Conservation (phyloP, 139 green algal genomes). For the Haematococcus sp. region DNA sequence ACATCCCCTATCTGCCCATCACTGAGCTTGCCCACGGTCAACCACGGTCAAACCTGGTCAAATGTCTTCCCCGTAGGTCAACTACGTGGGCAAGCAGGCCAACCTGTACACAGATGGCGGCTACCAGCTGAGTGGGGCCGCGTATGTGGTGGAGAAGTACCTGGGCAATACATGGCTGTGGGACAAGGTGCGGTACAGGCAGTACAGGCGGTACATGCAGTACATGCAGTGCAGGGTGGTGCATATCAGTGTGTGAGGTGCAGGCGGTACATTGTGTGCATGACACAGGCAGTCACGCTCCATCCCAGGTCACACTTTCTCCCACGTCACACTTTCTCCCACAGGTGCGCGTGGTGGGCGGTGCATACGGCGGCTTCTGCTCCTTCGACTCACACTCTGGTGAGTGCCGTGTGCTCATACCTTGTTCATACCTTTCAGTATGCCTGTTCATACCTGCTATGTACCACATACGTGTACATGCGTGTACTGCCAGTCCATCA, state of each 20-base stretch:
- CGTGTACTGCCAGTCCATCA: too few relatives aligned
- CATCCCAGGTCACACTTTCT: too few relatives aligned
- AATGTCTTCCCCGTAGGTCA: conserved; percentile 73
- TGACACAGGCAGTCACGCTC: too few relatives aligned
- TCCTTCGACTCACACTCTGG: conserved; percentile 91
- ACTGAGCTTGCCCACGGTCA: too few relatives aligned
- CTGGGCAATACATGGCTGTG: conserved; percentile 96
- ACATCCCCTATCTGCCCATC: too few relatives aligned
- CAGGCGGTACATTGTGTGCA: neutral
- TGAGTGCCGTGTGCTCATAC: conserved; percentile 84
- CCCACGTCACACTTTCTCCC: too few relatives aligned
- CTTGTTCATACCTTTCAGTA: too few relatives aligned
- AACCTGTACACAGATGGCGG: conserved; percentile 94
- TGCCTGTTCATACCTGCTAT: too few relatives aligned
- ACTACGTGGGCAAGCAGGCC: conserved; percentile 97
- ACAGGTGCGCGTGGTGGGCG: conserved; percentile 88
- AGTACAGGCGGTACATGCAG: too few relatives aligned
- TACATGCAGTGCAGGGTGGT: neutral
- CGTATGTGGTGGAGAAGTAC: conserved; percentile 96
- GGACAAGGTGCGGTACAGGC: conserved; percentile 76
- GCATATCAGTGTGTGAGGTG: neutral
- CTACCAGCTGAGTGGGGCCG: conserved; percentile 86
- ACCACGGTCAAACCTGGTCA: neutral
- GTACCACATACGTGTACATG: too few relatives aligned
- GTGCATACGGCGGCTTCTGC: conserved; percentile 97